Evolutionary conservation across 371 early-diverging fungal genomes (phyloP).

Genomic region (Phascolomyces articulosus): DNA sequence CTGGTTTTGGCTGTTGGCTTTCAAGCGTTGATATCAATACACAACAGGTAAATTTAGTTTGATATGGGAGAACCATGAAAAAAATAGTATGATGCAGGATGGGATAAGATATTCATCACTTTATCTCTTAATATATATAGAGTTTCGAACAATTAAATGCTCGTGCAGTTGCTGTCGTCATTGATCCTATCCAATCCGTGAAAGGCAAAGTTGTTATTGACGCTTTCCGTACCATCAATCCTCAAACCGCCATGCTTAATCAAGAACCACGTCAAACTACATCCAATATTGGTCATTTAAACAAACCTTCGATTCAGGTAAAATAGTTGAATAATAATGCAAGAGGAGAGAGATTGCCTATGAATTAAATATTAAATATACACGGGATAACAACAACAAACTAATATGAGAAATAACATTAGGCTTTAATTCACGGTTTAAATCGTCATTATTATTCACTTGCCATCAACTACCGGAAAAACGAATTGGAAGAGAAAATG

Average conservation of each 20-base stretch:
- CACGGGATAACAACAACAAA: no score
- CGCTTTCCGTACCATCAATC: conserved; percentile 98
- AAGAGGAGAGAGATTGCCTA: no score
- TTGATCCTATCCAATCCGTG: conserved; percentile 99
- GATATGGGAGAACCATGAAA: not conserved
- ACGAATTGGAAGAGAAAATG: conserved; percentile 99
- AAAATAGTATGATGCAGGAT: not conserved
- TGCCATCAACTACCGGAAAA: conserved; percentile 99
- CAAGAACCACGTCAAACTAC: conserved; percentile 99
- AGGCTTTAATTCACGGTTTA: conserved; percentile 96
- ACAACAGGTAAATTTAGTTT: conserved; percentile 73
- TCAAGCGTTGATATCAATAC: conserved; percentile 99
- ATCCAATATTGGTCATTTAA: conserved; percentile 99
- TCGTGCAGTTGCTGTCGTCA: conserved; percentile 99
- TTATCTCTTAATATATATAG: conserved; percentile 38
- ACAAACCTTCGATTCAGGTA: conserved; percentile 95
- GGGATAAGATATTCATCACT: not conserved
- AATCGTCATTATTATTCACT: conserved; percentile 99
- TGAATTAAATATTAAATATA: no score
- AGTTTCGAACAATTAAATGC: conserved; percentile 97
- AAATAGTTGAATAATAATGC: no score
- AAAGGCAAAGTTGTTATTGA: conserved; percentile 99
- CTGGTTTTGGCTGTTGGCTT: conserved; percentile 99
- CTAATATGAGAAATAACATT: no score
- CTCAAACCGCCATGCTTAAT: conserved; percentile 86